Base-by-base conservation (phyloP, 441 rosid genomes). In the Viola pubescens region DNA sequence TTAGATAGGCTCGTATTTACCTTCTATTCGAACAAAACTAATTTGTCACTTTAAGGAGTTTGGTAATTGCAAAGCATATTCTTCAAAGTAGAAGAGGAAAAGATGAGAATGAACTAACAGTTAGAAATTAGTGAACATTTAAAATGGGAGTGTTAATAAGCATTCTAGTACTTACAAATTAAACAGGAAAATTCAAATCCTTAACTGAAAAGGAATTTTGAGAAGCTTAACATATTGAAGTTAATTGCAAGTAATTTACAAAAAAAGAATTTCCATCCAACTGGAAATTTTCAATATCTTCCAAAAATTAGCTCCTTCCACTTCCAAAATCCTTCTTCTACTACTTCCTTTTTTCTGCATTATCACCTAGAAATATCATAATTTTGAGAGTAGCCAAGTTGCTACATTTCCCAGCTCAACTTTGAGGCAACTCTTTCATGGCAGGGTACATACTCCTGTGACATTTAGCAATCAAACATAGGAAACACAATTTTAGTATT, bases 381-480 rank as follows among this genome's bases (percentile, higher is more conserved):
- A 9, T 73, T 58, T 57, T 78, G 73, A 26, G 79, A 66, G 73
- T 73, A 70, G 46, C 77, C 87, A 58, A 81, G 70, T 56, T 80
- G 87, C 73, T 88, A 88, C 54, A 47, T 82, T 73, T 88, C 96
- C 98, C 98, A 91, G 53, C 81, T 85, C 66, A 82, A 73, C 81
- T 79, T 86, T 40, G 96, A 79, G 12, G 92, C 95, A 12, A 83
- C 98, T 58, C 79, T 74, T 67, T 86, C 91, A 64, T 91, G 98
- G 48, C 71, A 79, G 4, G 98, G 95, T 49, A 82, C 81, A 69
- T 91, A 91, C 46, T 91, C 96, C 98, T 91, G 38, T 11, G 41
- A n/a, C 81, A 46, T 3, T 7, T 39, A 43, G 11, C 19, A 4
- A 48, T 66, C 73, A 38, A 46, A 14, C 54, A 46, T 9, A 10